These are phyloP conservation scores for Magnusiomyces tetraspermus DNA, from an alignment of 1,139 yeast species.

Conservation along the genomic window DNA sequence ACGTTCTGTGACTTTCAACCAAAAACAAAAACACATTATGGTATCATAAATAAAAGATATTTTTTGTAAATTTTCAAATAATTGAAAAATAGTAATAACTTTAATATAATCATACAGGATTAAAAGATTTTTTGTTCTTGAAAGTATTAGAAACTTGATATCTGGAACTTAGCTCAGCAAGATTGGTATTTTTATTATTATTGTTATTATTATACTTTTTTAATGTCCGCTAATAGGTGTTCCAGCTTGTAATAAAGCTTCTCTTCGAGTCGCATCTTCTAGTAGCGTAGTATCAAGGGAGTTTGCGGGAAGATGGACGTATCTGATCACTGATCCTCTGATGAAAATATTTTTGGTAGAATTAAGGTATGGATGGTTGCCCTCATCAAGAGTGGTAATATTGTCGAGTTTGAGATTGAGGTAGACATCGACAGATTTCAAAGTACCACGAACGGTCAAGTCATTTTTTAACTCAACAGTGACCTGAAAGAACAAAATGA, in stretches of 20 bases:
- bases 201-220: neutral
- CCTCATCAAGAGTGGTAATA: conserved; percentile 63
- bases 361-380: conserved; percentile 77
- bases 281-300: conserved; percentile 89
- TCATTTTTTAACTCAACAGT: conserved; percentile 72
- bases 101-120: no score
- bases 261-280: conserved; percentile 92
- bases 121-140: no score
- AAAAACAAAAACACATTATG: no score
- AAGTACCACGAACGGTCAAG: conserved; percentile 78
- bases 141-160: no score
- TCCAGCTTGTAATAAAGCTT: conserved; percentile 20
- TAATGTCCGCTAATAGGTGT: conserved; percentile 17
- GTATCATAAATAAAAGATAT: no score
- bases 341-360: conserved; percentile 87
- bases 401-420: conserved; percentile 86
- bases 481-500: conserved; percentile 28
- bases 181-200: no score
- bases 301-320: conserved; percentile 78
- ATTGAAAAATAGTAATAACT: no score
- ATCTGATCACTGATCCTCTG: conserved; percentile 97
- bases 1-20: no score
- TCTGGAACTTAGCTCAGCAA: no score
- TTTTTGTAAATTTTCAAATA: no score
- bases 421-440: conserved; percentile 91